Base-by-base conservation (phyloP, 345 rosid genomes). In the Ceriops decandra region DNA sequence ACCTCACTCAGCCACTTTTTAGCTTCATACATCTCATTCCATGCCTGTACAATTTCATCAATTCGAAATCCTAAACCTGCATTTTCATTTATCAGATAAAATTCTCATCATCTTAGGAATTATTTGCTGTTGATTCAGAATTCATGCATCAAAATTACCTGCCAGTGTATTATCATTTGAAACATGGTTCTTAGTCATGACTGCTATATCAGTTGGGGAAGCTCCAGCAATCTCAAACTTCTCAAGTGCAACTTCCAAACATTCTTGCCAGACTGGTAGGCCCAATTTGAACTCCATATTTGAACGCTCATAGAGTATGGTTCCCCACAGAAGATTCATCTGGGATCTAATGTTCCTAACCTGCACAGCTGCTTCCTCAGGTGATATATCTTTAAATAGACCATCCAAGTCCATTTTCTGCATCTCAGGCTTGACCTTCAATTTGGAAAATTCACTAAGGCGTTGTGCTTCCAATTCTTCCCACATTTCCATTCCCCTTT, bases 291-390 rank as follows among this genome's bases (percentile, higher is more conserved):
- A 91, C 81, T 95, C 99, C 82, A 91, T 86, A 56, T 85, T 73
- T 13, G 97, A 91, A 16, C 90, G 82, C 82, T 93, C 96, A 35
- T 89, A 93, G 11, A 91, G 88, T 68, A 93, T 82, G 68, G 86
- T 80, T n/a, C 95, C 95, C 82, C 90, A 83, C 36, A 89, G 79
- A 67, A 91, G 83, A 74, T 89, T 85, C 64, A 95, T 83, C 82
- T 83, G 91, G 22, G 90, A 83, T 60, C 83, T 81, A 71, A 84
- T 67, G 54, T 30, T 76, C 56, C 64, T 68, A 52, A 77, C 79
- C 80, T 79, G 83, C 74, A 82, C 83, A 68, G 77, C 69, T 58
- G 80, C 89, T 80, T 85, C 89, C 57, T 83, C 85, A 24, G 63
- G 76, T 19, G 83, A 66, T 69, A 74, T 78, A 73, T 80, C 89